Evolutionary conservation across 139 green algal species (phyloP).

Genomic region (Chlamydomonas urium): DNA sequence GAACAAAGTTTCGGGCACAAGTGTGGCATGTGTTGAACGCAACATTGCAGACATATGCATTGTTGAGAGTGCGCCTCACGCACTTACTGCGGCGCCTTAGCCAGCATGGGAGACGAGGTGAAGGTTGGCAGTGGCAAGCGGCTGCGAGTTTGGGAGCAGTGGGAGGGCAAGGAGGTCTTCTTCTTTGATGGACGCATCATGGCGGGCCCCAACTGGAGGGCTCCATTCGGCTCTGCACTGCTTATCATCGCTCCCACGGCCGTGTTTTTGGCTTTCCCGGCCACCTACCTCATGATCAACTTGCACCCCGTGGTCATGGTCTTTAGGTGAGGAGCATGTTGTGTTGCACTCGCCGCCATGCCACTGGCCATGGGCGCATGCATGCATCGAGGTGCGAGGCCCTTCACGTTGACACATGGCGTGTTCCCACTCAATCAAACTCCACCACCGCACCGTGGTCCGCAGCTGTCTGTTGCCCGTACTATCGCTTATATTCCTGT

Average conservation of each 20-base stretch:
- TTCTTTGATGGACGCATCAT: slow-evolving; percentile 52
- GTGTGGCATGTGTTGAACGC: no score
- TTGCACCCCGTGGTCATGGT: slow-evolving; percentile 39
- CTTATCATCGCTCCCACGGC: slow-evolving; percentile 62
- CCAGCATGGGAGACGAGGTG: no score
- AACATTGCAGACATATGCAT: no score
- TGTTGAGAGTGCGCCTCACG: no score
- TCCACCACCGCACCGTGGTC: neutral
- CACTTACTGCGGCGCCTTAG: no score
- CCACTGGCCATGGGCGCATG: no score
- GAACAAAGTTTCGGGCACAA: no score
- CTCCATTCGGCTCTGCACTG: slow-evolving; percentile 45
- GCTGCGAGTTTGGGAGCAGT: slow-evolving; percentile 51
- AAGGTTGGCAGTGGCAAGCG: no score
- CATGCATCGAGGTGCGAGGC: no score
- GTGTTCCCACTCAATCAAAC: neutral
- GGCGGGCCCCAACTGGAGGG: slow-evolving; percentile 76
- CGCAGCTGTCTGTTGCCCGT: slow-evolving; percentile 44
- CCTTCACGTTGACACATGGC: no score
- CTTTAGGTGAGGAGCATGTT: slow-evolving; percentile 36
- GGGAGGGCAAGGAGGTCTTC: slow-evolving; percentile 70
- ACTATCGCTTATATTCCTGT: slow-evolving; percentile 54
- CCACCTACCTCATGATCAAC: slow-evolving; percentile 47
- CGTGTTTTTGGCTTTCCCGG: slow-evolving; percentile 67
- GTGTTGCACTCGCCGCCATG: no score